phyloP scores from a whole-genome alignment of 176 grass and related monocot genomes.

The Aegilops longissima region DNA sequence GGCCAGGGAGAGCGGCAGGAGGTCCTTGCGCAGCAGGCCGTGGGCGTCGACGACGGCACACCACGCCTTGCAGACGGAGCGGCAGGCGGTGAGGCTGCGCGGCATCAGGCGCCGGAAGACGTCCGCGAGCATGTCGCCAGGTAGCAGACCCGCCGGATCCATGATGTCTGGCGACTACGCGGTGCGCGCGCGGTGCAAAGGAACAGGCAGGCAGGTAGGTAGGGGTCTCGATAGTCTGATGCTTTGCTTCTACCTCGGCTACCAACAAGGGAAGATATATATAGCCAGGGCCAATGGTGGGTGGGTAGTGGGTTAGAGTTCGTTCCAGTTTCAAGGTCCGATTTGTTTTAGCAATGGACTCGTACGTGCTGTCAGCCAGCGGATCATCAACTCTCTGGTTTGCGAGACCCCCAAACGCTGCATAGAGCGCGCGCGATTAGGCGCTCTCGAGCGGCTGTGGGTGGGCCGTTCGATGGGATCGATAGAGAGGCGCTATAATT shows the following conservation, averaged over 20 bases:
- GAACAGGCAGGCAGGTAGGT: background rate
- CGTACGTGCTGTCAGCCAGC: too few relatives aligned
- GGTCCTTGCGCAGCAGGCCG: background rate
- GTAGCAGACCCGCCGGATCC: background rate
- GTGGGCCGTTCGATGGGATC: too few relatives aligned
- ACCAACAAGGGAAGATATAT: background rate
- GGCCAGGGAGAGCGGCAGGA: background rate
- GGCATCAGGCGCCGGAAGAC: background rate
- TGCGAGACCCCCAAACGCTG: too few relatives aligned
- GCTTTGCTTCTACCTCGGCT: background rate
- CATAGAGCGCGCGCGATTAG: too few relatives aligned
- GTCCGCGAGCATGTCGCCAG: background rate
- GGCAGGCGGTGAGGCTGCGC: background rate
- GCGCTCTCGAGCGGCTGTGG: too few relatives aligned
- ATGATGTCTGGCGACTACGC: background rate
- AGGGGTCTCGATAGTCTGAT: background rate
- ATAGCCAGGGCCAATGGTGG: background rate
- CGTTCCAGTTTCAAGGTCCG: background rate
- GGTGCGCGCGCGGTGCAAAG: background rate
- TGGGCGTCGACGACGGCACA: background rate
- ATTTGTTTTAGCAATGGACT: background rate
- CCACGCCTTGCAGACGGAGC: background rate
- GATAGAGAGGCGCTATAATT: too few relatives aligned
- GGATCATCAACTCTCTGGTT: too few relatives aligned
- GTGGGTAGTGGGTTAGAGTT: background rate